phyloP scores from a whole-genome alignment of 805 yeast genomes.

The Teunomyces funiuensis region DNA sequence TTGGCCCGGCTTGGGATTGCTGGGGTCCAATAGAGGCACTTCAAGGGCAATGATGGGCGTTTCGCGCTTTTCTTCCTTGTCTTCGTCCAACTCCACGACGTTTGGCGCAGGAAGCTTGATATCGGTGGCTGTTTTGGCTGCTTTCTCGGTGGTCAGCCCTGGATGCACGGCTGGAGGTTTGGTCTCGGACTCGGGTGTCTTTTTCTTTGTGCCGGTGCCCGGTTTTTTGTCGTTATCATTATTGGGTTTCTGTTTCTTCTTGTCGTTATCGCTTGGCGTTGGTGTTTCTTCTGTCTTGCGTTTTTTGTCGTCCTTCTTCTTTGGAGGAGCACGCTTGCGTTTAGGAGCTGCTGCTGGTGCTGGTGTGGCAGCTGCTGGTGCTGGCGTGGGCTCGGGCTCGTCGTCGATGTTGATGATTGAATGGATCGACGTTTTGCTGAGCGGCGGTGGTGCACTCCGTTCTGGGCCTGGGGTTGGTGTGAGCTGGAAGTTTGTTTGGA shows the following conservation, averaged over 20 bases:
- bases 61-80: constrained; percentile 15
- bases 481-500: constrained; percentile 31
- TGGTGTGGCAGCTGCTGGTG: constrained; percentile 5
- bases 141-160: constrained; percentile 23
- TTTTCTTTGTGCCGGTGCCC: constrained; percentile 17
- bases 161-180: constrained; percentile 18
- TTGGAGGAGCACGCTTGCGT: constrained; percentile 14
- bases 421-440: constrained; percentile 38
- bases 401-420: constrained; percentile 42
- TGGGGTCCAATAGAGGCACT: constrained; percentile 49
- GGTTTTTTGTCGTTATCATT: constrained; percentile 13
- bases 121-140: constrained; percentile 1
- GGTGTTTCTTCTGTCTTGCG: constrained; percentile 8
- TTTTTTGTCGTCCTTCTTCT: constrained; percentile 12
- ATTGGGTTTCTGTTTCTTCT: constrained; percentile 10
- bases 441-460: constrained; percentile 5
- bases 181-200: constrained; percentile 17
- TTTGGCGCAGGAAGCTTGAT: constrained; percentile 17
- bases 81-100: constrained; percentile 16
- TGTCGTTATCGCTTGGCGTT: constrained; percentile 9
- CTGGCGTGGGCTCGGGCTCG: constrained; percentile 11
- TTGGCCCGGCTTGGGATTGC: constrained; percentile 54
- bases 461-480: constrained; percentile 3
- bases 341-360: constrained; percentile 8
- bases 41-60: constrained; percentile 55